A percentile compares a stretch with the other conserved stretches of the same genome.
Conservation (phyloP, 495 filamentous ascomycete species). For the Glutinoglossum americanum region DNA sequence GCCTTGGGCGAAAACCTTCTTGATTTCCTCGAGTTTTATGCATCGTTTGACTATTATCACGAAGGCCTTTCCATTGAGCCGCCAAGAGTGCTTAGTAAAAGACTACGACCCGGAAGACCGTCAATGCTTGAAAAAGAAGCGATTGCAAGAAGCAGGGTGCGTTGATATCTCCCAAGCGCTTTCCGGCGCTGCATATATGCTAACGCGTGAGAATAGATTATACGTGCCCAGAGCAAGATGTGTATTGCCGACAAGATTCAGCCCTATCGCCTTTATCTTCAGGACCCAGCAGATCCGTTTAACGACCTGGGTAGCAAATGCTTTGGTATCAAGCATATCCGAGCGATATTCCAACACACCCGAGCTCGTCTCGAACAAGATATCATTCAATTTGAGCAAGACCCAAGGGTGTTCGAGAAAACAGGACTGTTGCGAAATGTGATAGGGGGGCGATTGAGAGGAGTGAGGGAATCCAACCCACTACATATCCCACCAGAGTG, state of each 20-base stretch:
- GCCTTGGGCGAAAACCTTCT: slow-evolving; percentile 23
- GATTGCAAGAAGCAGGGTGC: not conserved
- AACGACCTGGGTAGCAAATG: slow-evolving; percentile 30
- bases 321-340: slow-evolving; percentile 22
- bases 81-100: slow-evolving; percentile 11
- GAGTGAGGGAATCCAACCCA: no score
- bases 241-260: slow-evolving; percentile 7
- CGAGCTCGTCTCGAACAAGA: not conserved
- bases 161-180: not conserved
- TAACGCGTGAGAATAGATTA: not conserved
- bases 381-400: slow-evolving; percentile 3
- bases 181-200: not conserved
- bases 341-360: slow-evolving; percentile 10
- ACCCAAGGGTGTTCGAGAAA: not conserved
- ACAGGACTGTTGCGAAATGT: not conserved
- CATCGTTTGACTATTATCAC: slow-evolving; percentile 20
- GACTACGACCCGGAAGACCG: not conserved
- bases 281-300: slow-evolving; percentile 35
- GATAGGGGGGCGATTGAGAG: not conserved
- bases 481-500: not conserved
- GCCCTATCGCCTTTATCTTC: slow-evolving; percentile 29
- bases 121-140: slow-evolving; percentile 5
- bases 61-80: slow-evolving; percentile 31
- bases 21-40: slow-evolving; percentile 29
- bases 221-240: slow-evolving; percentile 6